Conservation (phyloP, 2,329 filamentous ascomycete genomes). For the Cercospora berteroae region DNA sequence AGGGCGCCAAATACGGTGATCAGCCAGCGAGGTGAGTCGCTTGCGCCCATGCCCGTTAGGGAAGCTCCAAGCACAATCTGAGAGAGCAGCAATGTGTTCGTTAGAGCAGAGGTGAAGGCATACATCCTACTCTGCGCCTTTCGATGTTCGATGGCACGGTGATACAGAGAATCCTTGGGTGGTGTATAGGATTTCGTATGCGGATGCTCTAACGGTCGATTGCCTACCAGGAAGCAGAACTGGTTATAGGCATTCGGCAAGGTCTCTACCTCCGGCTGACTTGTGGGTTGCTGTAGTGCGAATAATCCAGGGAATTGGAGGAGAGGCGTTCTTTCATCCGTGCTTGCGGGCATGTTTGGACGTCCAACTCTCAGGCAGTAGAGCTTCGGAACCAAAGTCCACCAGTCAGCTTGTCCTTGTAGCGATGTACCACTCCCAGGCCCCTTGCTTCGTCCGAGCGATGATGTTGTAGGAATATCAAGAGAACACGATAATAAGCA, state of each 20-base stretch:
- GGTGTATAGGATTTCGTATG: constrained; percentile 26
- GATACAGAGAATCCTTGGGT: constrained; percentile 38
- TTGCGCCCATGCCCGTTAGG: constrained; percentile 42
- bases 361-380: not conserved
- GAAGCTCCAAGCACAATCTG: constrained; percentile 44
- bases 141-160: constrained; percentile 37
- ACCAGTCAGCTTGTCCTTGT: not conserved
- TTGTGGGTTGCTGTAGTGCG: constrained; percentile 3
- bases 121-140: constrained; percentile 38
- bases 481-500: not conserved
- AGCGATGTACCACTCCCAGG: not conserved
- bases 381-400: not conserved
- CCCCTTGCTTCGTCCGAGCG: not conserved
- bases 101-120: constrained; percentile 39
- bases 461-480: not conserved
- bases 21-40: constrained; percentile 37
- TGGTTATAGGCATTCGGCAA: constrained; percentile 35
- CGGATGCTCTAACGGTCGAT: constrained; percentile 36
- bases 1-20: constrained; percentile 43
- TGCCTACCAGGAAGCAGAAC: constrained; percentile 41
- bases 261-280: not conserved
- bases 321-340: constrained; percentile 31
- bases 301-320: constrained; percentile 31
- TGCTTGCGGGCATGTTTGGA: constrained; percentile 18
- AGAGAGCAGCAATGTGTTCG: constrained; percentile 40